Evolutionary conservation across 2,329 filamentous ascomycete species (phyloP).

Genomic region (Calonectria pteridis): DNA sequence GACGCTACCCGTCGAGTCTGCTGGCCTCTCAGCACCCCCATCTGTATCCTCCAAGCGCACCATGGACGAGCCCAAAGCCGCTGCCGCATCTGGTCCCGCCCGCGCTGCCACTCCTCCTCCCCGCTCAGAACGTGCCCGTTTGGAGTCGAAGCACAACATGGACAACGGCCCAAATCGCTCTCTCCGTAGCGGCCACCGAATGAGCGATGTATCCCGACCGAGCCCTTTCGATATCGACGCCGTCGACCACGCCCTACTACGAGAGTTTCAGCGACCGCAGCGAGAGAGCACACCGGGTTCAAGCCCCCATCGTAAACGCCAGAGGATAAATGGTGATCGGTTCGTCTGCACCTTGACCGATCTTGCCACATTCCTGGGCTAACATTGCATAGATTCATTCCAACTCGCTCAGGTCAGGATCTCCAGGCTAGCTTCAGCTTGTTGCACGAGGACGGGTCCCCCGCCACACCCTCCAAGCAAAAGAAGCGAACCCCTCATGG

Average conservation of each 20-base stretch:
- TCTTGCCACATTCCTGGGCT: slow-evolving; percentile 30
- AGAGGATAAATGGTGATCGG: slow-evolving; percentile 73
- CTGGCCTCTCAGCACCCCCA: slow-evolving; percentile 45
- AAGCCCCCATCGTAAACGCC: slow-evolving; percentile 70
- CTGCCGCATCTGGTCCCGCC: slow-evolving; percentile 49
- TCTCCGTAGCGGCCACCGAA: slow-evolving; percentile 51
- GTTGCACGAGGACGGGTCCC: slow-evolving; percentile 92
- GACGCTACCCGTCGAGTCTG: slow-evolving; percentile 50
- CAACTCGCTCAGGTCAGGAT: slow-evolving; percentile 92
- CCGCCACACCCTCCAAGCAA: slow-evolving; percentile 87
- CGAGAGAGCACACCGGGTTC: slow-evolving; percentile 65
- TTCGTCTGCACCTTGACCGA: slow-evolving; percentile 48
- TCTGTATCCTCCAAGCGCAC: slow-evolving; percentile 49
- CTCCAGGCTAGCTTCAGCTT: slow-evolving; percentile 93
- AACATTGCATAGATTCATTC: slow-evolving; percentile 81
- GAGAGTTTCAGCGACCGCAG: slow-evolving; percentile 64
- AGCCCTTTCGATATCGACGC: slow-evolving; percentile 61
- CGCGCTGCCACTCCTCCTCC: slow-evolving; percentile 60
- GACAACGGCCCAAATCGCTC: slow-evolving; percentile 51
- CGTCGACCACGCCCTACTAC: slow-evolving; percentile 63
- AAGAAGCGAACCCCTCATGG: slow-evolving; percentile 89
- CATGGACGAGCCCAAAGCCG: slow-evolving; percentile 48
- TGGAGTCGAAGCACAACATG: slow-evolving; percentile 56
- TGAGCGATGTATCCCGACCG: slow-evolving; percentile 52
- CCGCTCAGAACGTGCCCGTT: slow-evolving; percentile 56